Conservation (phyloP, 2,329 filamentous ascomycete genomes). For the Raffaelea ambrosiae region DNA sequence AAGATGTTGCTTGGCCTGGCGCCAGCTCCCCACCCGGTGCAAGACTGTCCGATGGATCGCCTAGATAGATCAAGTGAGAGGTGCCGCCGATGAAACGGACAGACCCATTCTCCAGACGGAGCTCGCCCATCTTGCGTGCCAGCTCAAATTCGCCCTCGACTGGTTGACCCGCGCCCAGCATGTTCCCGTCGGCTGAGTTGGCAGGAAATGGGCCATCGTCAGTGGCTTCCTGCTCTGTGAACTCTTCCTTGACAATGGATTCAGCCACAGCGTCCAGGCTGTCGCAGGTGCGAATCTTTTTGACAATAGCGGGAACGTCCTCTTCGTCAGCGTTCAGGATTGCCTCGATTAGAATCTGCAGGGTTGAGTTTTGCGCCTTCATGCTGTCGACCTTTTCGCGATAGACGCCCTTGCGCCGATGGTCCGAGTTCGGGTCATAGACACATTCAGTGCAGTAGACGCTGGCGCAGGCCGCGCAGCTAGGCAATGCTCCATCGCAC, state of each 20-base stretch:
- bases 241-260: slow-evolving; percentile 35
- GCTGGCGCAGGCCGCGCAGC: slow-evolving; percentile 90
- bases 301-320: slow-evolving; percentile 72
- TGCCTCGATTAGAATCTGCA: slow-evolving; percentile 88
- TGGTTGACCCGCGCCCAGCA: slow-evolving; percentile 20
- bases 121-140: slow-evolving; percentile 86
- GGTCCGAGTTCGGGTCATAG: slow-evolving; percentile 94
- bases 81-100: slow-evolving; percentile 91
- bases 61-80: slow-evolving; percentile 81
- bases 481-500: slow-evolving; percentile 86
- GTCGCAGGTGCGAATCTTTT: slow-evolving; percentile 80
- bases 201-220: slow-evolving; percentile 17
- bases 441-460: slow-evolving; percentile 87
- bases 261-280: slow-evolving; percentile 49
- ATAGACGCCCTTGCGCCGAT: slow-evolving; percentile 93
- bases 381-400: slow-evolving; percentile 85
- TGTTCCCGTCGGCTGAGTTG: slow-evolving; percentile 21
- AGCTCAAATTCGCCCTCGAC: slow-evolving; percentile 65
- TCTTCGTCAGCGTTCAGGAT: slow-evolving; percentile 88
- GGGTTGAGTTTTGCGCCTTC: slow-evolving; percentile 77
- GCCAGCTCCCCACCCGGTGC: neutral
- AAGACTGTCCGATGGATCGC: slow-evolving; percentile 30
- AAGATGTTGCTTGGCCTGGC: slow-evolving; percentile 26
- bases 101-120: slow-evolving; percentile 78
- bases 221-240: slow-evolving; percentile 25